phyloP scores from a whole-genome alignment of 1,284 basidiomycete species.

The Cryptococcus sp. region DNA sequence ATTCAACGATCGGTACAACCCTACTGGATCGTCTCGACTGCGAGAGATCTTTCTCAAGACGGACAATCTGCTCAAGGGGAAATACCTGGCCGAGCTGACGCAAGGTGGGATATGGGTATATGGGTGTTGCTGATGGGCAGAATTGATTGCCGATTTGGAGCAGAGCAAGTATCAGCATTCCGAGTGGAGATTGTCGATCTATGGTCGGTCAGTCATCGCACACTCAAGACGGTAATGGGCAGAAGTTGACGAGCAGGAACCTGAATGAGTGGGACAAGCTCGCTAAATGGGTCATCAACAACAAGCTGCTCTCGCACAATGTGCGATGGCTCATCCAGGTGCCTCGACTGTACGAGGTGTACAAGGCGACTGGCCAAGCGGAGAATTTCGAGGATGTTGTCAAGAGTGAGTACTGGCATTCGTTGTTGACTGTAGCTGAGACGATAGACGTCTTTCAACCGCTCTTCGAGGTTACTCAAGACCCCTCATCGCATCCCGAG shows the following conservation, averaged over 20 bases:
- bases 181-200: conserved; percentile 96
- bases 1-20: conserved; percentile 61
- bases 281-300: conserved; percentile 90
- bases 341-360: conserved; percentile 92
- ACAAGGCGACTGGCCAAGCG: conserved; percentile 82
- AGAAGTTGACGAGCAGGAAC: conserved; percentile 31
- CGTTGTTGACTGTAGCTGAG: conserved; percentile 5
- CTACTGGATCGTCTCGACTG: conserved; percentile 77
- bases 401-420: conserved; percentile 56
- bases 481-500: conserved; percentile 85
- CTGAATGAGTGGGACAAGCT: conserved; percentile 93
- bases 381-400: conserved; percentile 89
- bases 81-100: conserved; percentile 92
- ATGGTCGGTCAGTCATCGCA: conserved; percentile 62
- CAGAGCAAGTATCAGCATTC: conserved; percentile 99
- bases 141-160: conserved; percentile 93
- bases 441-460: conserved; percentile 80
- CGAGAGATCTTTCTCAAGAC: conserved; percentile 99
- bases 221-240: conserved; percentile 9
- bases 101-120: conserved; percentile 55
- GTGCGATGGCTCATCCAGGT: conserved; percentile 97
- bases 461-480: conserved; percentile 91
- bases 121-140: conserved; percentile 48
- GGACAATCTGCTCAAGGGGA: conserved; percentile 86
- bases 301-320: conserved; percentile 93